Evolutionary conservation across 805 yeast genomes (phyloP).

Genomic region (Lipomyces kockii): DNA sequence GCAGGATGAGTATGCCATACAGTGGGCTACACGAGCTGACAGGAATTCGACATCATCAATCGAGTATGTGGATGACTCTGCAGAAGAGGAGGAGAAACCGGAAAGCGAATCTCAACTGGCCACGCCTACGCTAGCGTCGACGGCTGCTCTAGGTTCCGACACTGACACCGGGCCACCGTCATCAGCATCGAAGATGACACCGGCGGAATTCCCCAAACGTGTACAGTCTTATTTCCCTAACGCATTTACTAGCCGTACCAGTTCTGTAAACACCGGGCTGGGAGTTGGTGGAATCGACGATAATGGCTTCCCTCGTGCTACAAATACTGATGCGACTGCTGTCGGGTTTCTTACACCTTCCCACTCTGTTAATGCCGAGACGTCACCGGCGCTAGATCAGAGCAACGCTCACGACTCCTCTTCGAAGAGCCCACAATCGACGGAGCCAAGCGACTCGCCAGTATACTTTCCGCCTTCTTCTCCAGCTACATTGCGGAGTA

Average conservation of each 20-base stretch:
- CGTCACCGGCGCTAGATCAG: neutral
- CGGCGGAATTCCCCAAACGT: conserved; percentile 28
- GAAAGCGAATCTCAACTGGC: conserved; percentile 4
- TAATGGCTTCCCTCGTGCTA: conserved; percentile 1
- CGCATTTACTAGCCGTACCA: neutral
- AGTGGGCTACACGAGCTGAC: conserved; percentile 18
- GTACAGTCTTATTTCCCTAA: conserved; percentile 28
- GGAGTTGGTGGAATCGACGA: conserved; percentile 21
- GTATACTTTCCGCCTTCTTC: conserved; percentile 27
- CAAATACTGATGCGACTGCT: neutral
- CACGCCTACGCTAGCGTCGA: conserved; percentile 19
- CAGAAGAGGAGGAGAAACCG: conserved; percentile 15
- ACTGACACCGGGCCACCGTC: neutral
- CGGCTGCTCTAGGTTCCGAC: neutral
- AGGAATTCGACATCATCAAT: conserved; percentile 28
- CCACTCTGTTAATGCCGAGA: neutral
- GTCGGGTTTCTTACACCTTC: neutral
- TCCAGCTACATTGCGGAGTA: conserved; percentile 12
- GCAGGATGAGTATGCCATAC: conserved; percentile 21
- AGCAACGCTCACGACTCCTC: neutral
- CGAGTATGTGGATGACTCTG: conserved; percentile 27
- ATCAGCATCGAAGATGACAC: neutral
- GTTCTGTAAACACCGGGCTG: conserved; percentile 8
- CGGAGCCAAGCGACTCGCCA: conserved; percentile 17
- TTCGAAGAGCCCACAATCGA: neutral